Conservation (phyloP, 2,329 filamentous ascomycete genomes). For the Colletotrichum kahawae region DNA sequence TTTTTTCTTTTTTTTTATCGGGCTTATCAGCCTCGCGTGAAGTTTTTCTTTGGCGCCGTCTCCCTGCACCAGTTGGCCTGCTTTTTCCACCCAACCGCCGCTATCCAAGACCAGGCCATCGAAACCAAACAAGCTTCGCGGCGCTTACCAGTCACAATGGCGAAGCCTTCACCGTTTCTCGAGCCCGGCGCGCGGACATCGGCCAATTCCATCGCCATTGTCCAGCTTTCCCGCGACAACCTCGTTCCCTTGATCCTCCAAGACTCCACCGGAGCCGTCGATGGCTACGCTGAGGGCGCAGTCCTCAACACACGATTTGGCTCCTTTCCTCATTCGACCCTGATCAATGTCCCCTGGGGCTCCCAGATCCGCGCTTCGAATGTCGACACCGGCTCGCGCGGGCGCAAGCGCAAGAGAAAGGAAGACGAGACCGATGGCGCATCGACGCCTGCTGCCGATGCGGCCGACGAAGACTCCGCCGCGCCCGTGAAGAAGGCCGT, state of each 20-base stretch:
- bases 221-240: constrained; percentile 88
- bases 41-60: neutral
- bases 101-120: neutral
- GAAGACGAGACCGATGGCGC: constrained; percentile 39
- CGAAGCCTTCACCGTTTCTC: constrained; percentile 76
- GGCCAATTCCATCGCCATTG: constrained; percentile 74
- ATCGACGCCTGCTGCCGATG: constrained; percentile 32
- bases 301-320: constrained; percentile 94
- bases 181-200: constrained; percentile 68
- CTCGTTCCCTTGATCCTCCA: constrained; percentile 77
- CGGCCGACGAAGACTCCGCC: constrained; percentile 35
- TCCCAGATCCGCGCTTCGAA: constrained; percentile 88
- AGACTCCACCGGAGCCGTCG: constrained; percentile 64
- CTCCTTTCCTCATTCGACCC: constrained; percentile 81
- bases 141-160: constrained; percentile 32
- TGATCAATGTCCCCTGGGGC: constrained; percentile 85
- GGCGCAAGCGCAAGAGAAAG: constrained; percentile 67
- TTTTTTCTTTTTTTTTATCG: neutral
- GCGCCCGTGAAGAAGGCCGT: constrained; percentile 51
- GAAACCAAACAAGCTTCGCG: neutral
- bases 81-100: neutral
- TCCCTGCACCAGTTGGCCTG: neutral
- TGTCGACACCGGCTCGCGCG: constrained; percentile 90
- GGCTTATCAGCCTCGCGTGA: neutral
- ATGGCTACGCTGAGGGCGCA: constrained; percentile 77